Conservation (phyloP, 2,329 filamentous ascomycete genomes). For the Xylaria multiplex region DNA sequence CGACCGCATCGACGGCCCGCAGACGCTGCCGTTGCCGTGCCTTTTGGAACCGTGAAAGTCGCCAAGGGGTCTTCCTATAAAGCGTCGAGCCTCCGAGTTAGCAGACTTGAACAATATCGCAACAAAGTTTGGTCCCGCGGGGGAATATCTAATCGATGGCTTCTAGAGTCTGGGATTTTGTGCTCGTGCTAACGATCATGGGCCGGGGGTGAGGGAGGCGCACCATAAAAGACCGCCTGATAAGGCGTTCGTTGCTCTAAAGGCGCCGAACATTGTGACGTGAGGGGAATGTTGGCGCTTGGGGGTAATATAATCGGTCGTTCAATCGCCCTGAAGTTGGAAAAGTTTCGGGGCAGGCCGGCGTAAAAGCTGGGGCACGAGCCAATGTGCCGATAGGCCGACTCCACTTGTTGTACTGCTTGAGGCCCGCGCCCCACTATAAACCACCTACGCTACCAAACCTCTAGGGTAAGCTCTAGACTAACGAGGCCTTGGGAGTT, state of each 20-base stretch:
- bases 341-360: slow-evolving; percentile 38
- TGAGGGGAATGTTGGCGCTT: slow-evolving; percentile 27
- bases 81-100: slow-evolving; percentile 21
- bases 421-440: slow-evolving; percentile 5
- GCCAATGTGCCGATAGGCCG: slow-evolving; percentile 23
- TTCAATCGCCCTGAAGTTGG: slow-evolving; percentile 24
- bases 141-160: neutral
- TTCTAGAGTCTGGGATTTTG: neutral
- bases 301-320: slow-evolving; percentile 15
- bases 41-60: slow-evolving; percentile 91
- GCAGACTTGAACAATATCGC: slow-evolving; percentile 10
- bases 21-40: slow-evolving; percentile 84
- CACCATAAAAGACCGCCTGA: slow-evolving; percentile 87
- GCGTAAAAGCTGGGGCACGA: slow-evolving; percentile 22
- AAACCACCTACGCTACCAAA: slow-evolving; percentile 3
- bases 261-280: slow-evolving; percentile 80
- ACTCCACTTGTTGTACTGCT: slow-evolving; percentile 18
- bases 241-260: slow-evolving; percentile 80
- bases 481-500: neutral
- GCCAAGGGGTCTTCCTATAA: slow-evolving; percentile 91
- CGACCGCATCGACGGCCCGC: slow-evolving; percentile 85
- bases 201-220: slow-evolving; percentile 28
- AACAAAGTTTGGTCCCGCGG: neutral
- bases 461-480: neutral
- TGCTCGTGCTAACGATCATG: neutral